phyloP scores from a whole-genome alignment of 345 rosid genomes.

The Ailanthus altissimus region DNA sequence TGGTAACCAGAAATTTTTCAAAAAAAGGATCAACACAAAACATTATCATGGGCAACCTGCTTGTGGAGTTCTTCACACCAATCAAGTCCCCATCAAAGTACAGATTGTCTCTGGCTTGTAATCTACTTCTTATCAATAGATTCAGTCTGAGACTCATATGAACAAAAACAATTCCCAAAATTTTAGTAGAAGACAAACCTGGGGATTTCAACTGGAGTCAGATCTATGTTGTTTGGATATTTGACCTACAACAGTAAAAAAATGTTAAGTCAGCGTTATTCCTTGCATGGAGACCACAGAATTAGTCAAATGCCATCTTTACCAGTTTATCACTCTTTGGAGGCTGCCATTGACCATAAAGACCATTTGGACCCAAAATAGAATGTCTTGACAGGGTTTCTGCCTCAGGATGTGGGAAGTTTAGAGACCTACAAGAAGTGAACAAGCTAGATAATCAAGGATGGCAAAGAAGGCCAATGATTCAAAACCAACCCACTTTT shows the following conservation, averaged over 20 bases:
- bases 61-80: slow-evolving; percentile 1
- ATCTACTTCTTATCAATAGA: background rate
- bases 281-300: slow-evolving; percentile 14
- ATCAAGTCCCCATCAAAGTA: background rate
- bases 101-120: slow-evolving; percentile 16
- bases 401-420: slow-evolving; percentile 57
- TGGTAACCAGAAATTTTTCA: slow-evolving; percentile 12
- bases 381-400: slow-evolving; percentile 93
- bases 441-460: slow-evolving; percentile 15
- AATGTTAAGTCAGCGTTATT: slow-evolving; percentile 25
- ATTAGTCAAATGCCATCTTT: slow-evolving; percentile 19
- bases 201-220: slow-evolving; percentile 75
- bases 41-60: background rate
- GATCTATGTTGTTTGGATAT: slow-evolving; percentile 80
- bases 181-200: slow-evolving; percentile 50
- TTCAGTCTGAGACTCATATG: background rate
- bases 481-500: background rate
- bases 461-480: background rate
- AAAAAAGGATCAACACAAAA: background rate
- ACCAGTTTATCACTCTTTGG: slow-evolving; percentile 65
- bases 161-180: slow-evolving; percentile 7
- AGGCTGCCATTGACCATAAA: slow-evolving; percentile 80
- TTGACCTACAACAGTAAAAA: slow-evolving; percentile 51
- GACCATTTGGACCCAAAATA: slow-evolving; percentile 85
- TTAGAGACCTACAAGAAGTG: slow-evolving; percentile 60